A percentile compares a stretch with the other conserved stretches of the same genome.
These are phyloP conservation scores for Linnemannia hyalina DNA, from an alignment of 192 early-diverging fungal species.

Conservation along the genomic window DNA sequence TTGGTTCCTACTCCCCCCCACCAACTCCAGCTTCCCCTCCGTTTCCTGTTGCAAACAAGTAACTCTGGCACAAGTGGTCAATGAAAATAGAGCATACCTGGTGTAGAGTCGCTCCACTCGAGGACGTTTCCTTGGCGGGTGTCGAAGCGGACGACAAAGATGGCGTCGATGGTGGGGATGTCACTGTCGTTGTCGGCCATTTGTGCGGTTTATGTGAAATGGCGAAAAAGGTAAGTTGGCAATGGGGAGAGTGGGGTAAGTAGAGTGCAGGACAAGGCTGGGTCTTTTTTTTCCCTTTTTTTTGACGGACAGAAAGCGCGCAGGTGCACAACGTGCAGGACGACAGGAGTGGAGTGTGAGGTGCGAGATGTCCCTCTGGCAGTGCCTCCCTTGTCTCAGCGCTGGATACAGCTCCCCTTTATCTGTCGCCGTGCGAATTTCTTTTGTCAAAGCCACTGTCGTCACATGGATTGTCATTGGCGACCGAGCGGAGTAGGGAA, in stretches of 20 bases:
- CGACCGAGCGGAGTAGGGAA: background rate
- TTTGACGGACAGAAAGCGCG: background rate
- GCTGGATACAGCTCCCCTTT: background rate
- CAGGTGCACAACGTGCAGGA: conserved; percentile 1
- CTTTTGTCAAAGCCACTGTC: background rate
- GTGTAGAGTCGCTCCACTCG: conserved; percentile 65
- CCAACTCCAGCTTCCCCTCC: background rate
- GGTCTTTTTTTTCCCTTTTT: background rate
- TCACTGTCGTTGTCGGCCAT: conserved; percentile 16
- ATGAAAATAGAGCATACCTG: conserved; percentile 12
- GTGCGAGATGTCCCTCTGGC: background rate
- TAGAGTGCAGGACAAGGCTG: background rate
- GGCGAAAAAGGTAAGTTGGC: background rate
- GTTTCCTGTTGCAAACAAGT: background rate
- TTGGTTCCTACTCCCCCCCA: background rate
- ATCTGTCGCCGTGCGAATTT: background rate
- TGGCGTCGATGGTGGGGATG: conserved; percentile 58
- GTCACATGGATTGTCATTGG: background rate
- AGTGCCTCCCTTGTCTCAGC: too few species aligned
- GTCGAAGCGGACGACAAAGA: conserved; percentile 69
- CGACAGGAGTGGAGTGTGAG: background rate
- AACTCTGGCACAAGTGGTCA: background rate
- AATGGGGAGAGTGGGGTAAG: background rate
- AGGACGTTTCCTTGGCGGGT: conserved; percentile 64
- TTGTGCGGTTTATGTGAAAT: background rate